Conservation (phyloP, 306 rosid species). For the Leucaena leucocephala region DNA sequence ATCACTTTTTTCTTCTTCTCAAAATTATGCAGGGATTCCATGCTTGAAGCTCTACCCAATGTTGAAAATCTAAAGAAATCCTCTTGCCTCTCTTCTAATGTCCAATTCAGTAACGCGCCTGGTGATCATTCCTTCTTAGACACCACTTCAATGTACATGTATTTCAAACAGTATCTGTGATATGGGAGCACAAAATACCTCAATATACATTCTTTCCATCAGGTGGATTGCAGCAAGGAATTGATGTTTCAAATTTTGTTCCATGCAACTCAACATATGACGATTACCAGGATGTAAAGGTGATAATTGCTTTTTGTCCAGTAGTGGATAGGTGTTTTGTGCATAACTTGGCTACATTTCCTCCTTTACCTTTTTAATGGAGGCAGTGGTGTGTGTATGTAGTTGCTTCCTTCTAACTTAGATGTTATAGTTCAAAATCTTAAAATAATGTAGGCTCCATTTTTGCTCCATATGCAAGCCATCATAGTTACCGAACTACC, state of each 20-base stretch:
- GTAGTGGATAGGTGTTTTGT: slow-evolving; percentile 2
- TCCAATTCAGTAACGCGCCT: slow-evolving; percentile 39
- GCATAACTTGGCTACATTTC: neutral
- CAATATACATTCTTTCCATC: slow-evolving; percentile 38
- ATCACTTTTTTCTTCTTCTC: slow-evolving; percentile 32
- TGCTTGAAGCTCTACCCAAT: slow-evolving; percentile 58
- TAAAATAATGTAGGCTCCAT: neutral
- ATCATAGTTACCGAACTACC: neutral
- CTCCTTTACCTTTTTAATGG: neutral
- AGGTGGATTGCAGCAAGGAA: slow-evolving; percentile 42
- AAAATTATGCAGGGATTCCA: slow-evolving; percentile 62
- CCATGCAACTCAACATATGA: slow-evolving; percentile 42
- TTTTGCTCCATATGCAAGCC: neutral
- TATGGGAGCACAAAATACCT: slow-evolving; percentile 38
- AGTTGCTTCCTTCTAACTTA: neutral
- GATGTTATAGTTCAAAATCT: neutral
- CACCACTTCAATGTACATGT: slow-evolving; percentile 30
- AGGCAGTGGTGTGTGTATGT: neutral
- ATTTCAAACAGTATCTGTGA: slow-evolving; percentile 29
- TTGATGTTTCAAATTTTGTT: slow-evolving; percentile 37
- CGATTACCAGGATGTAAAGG: slow-evolving; percentile 48
- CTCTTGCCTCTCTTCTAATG: slow-evolving; percentile 51
- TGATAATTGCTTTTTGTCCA: slow-evolving; percentile 33
- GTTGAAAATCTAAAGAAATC: slow-evolving; percentile 45
- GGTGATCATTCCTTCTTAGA: slow-evolving; percentile 33